Evolutionary conservation across 352 stramenopile species (phyloP), one percentile per base, ranked within the genome.

Genomic region (Pythium sukuiense): DNA sequence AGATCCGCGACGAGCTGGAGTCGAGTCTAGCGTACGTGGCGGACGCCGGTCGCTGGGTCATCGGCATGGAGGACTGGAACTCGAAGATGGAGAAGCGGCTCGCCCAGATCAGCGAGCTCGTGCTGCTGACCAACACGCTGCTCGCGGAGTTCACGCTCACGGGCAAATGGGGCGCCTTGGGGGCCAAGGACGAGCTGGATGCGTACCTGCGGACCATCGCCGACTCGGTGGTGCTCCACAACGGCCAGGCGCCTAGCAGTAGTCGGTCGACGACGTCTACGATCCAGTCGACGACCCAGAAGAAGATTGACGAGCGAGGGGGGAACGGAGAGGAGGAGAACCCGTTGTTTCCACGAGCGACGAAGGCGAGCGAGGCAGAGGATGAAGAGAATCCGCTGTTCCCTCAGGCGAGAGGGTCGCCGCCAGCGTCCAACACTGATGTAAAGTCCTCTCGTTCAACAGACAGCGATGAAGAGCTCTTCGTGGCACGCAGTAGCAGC

Each of bases 71-170:
- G 18, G 85, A 94, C 63, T 94, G 85, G 85, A 94, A 91, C 69
- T 87, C 80, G 56, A 94, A 94, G 61, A 94, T 94, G 85, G 85
- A 94, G 55, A 94, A 90, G 64, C 79, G 85, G 1, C 59, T 92
- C 65, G 74, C 62, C 20, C 85, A 94, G 72, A 91, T 94, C 60
- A 92, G 74, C 53, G 85, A 94, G 65, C 78, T 94, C n/a, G 85
- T 94, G 53, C 55, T 92, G 37, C 65, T 94, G 35, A 76, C 83
- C 33, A 94, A 94, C 64, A 81, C 82, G 13, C 58, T 94, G 52
- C 64, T 94, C 35, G 71, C 79, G 20, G 85, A 94, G 70, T 92
- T 88, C 55, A 79, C 83, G 1, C 74, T 94, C 33, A 91, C 77
- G 4, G 85, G 85, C 5, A 50, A 71, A 48, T 55, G 88, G 13